Percentiles rank a stretch among this genome's conserved stretches.
These are phyloP conservation scores for Rhytidiadelphus loreus DNA, from an alignment of 225 moss, liverwort and hornwort species.

Conservation along the genomic window DNA sequence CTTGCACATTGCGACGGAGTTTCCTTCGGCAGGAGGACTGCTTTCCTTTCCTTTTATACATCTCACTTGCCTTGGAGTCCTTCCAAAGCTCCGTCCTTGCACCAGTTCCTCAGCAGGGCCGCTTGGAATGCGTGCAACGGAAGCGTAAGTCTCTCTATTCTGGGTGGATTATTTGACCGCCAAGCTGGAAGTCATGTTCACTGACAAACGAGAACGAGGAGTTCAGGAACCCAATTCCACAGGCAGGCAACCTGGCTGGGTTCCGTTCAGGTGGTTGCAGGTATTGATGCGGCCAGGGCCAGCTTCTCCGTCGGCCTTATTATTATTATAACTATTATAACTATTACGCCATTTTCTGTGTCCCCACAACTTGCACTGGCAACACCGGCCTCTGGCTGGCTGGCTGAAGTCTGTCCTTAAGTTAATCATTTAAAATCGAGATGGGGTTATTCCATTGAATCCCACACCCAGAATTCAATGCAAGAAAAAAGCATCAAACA, in stretches of 20 bases:
- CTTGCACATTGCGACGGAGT: background rate
- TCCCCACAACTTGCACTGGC: background rate
- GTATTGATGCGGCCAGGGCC: background rate
- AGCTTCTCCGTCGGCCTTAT: background rate
- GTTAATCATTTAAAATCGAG: background rate
- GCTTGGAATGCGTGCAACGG: background rate
- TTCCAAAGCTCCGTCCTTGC: background rate
- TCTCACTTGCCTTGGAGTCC: background rate
- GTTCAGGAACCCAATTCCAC: background rate
- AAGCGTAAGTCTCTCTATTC: background rate
- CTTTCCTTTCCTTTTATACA: background rate
- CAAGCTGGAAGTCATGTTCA: background rate
- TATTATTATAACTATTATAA: background rate
- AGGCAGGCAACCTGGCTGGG: background rate
- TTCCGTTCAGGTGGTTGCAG: background rate
- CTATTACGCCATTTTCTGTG: background rate
- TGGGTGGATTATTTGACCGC: background rate
- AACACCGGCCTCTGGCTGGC: background rate
- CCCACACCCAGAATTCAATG: background rate
- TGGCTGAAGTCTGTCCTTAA: too few relatives aligned
- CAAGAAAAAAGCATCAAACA: background rate
- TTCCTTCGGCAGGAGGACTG: background rate
- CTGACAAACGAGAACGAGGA: background rate
- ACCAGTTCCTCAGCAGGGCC: background rate
- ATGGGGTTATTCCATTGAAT: background rate